Conservation (phyloP, 352 stramenopile genomes). For the Phytophthora brassicae region DNA sequence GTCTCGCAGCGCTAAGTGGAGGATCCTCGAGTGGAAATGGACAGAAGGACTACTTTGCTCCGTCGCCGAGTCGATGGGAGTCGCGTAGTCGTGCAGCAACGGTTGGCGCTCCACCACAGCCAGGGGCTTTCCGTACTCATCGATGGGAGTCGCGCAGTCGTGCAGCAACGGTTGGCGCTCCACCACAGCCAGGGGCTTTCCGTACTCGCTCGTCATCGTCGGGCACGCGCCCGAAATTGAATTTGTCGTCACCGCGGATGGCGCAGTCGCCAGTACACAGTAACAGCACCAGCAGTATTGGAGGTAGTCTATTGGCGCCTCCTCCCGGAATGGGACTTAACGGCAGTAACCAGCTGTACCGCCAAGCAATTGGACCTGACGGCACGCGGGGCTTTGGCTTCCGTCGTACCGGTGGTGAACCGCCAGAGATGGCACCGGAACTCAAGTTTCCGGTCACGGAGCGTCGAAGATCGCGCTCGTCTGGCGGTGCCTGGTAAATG, state of each 20-base stretch:
- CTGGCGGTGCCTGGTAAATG: constrained; percentile 47
- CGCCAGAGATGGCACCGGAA: constrained; percentile 56
- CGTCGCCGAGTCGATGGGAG: constrained; percentile 55
- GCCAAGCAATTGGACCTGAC: constrained; percentile 76
- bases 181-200: constrained; percentile 44
- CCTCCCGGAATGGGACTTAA: constrained; percentile 47
- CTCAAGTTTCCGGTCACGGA: constrained; percentile 65
- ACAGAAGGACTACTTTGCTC: constrained; percentile 63
- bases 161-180: constrained; percentile 49
- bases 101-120: constrained; percentile 39
- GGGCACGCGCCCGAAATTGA: constrained; percentile 60
- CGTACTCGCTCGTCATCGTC: constrained; percentile 61
- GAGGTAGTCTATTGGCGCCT: constrained; percentile 26
- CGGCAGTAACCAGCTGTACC: constrained; percentile 64
- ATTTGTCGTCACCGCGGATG: constrained; percentile 61
- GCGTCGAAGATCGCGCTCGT: constrained; percentile 77
- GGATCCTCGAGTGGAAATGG: constrained; percentile 38
- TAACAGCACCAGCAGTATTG: constrained; percentile 19
- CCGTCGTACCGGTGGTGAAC: constrained; percentile 53
- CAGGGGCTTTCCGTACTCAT: constrained; percentile 49
- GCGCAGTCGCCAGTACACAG: constrained; percentile 48
- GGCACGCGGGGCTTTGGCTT: constrained; percentile 81
- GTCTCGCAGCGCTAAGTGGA: constrained; percentile 22
- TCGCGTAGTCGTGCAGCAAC: constrained; percentile 63
- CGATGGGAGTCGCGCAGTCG: constrained; percentile 64